A percentile compares a stretch with the other conserved stretches of the same genome.
Evolutionary conservation across 768 basidiomycete species (phyloP).

Genomic region (Tylopilus sp.): DNA sequence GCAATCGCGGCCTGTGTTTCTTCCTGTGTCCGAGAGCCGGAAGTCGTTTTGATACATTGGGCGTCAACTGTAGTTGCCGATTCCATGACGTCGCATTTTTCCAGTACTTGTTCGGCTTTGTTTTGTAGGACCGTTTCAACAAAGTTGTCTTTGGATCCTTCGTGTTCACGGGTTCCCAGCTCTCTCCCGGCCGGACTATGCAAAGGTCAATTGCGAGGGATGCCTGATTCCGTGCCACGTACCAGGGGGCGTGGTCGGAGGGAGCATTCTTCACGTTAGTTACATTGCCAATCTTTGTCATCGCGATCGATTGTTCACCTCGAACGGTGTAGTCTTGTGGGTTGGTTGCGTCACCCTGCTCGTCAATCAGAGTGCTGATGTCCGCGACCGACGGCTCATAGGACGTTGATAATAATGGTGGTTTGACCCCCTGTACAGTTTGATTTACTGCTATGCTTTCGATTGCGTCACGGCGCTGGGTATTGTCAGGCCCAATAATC

Average conservation of each 20-base stretch:
- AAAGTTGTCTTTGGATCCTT: too few relatives aligned
- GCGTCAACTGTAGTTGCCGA: neutral
- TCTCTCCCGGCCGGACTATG: neutral
- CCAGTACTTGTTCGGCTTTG: neutral
- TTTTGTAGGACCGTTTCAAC: neutral
- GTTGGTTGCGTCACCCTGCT: neutral
- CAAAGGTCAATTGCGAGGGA: neutral
- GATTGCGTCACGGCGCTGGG: neutral
- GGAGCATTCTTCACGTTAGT: neutral
- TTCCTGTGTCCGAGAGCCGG: neutral
- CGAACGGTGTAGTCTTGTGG: neutral
- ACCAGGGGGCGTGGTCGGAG: neutral
- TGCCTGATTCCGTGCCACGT: neutral
- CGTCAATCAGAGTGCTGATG: neutral
- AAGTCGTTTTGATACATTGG: neutral
- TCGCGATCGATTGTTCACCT: neutral
- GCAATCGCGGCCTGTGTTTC: neutral
- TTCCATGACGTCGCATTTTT: neutral
- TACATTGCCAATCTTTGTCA: too few relatives aligned
- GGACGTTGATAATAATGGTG: neutral
- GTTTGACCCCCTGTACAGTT: neutral
- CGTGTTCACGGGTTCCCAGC: neutral
- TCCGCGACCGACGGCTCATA: neutral
- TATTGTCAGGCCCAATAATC: neutral
- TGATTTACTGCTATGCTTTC: neutral